Conservation (phyloP, 2,329 filamentous ascomycete genomes). For the Xylaria sp. region DNA sequence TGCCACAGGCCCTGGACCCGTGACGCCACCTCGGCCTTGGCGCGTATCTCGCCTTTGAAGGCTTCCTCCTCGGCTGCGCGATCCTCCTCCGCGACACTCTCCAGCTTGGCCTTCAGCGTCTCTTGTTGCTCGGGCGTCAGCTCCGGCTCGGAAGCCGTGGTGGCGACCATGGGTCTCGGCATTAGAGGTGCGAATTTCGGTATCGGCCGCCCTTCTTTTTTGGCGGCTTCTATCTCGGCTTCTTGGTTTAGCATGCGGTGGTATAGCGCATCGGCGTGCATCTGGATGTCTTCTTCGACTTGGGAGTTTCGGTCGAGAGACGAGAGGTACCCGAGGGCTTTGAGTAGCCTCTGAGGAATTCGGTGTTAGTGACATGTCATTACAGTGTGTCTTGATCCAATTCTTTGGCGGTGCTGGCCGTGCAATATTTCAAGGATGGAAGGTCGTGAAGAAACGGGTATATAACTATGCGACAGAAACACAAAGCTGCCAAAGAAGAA, state of each 20-base stretch:
- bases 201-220: constrained; percentile 65
- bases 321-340: constrained; percentile 86
- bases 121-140: constrained; percentile 61
- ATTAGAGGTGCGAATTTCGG: constrained; percentile 70
- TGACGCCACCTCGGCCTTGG: constrained; percentile 68
- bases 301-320: constrained; percentile 70
- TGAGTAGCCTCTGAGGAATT: constrained; percentile 76
- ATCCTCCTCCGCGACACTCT: constrained; percentile 67
- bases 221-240: constrained; percentile 74
- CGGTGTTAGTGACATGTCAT: constrained; percentile 13
- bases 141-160: constrained; percentile 34
- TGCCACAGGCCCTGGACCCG: constrained; percentile 65
- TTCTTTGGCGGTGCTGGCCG: not conserved
- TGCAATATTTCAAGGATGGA: not conserved
- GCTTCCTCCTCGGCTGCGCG: constrained; percentile 71
- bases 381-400: not conserved
- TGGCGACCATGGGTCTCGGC: constrained; percentile 46
- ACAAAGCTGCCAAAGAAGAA: not conserved
- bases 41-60: constrained; percentile 69
- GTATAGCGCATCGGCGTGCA: constrained; percentile 93
- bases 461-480: not conserved
- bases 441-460: not conserved
- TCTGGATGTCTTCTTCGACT: constrained; percentile 88
- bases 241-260: constrained; percentile 89
- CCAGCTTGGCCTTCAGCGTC: constrained; percentile 63